These are phyloP conservation scores for Phlebiopsis flavidoalba DNA, from an alignment of 768 basidiomycete genomes.

Conservation along the genomic window DNA sequence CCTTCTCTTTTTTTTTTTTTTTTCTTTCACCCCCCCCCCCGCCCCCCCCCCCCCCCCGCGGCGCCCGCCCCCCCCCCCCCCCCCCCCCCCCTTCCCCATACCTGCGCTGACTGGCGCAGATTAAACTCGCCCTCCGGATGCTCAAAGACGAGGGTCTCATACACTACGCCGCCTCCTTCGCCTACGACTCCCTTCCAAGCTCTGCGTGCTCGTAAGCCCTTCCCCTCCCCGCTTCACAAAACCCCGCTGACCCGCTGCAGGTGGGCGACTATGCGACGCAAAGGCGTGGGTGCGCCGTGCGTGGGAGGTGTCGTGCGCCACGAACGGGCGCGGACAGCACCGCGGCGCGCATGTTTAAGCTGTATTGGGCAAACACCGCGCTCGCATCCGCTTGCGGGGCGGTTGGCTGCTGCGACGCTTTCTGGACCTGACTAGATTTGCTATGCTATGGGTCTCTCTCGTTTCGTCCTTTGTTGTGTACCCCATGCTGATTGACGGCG, in stretches of 20 bases:
- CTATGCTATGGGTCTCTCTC: background rate
- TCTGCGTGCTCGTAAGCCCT: constrained; percentile 17
- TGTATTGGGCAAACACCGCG: constrained; percentile 26
- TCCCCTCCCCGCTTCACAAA: background rate
- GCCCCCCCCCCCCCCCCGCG: too few relatives aligned
- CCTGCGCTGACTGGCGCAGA: constrained; percentile 15
- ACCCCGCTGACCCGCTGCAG: constrained; percentile 9
- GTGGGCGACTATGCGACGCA: constrained; percentile 12
- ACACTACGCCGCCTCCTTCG: constrained; percentile 24
- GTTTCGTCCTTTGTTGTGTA: too few relatives aligned
- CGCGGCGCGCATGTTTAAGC: constrained; percentile 26
- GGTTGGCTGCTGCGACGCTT: constrained; percentile 18
- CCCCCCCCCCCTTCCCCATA: too few relatives aligned
- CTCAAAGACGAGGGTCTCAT: constrained; percentile 23
- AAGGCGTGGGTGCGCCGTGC: constrained; percentile 13
- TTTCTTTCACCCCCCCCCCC: too few relatives aligned
- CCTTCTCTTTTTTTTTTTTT: too few relatives aligned
- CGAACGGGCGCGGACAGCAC: constrained; percentile 21
- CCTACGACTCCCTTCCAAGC: constrained; percentile 27
- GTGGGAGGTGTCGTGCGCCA: constrained; percentile 12
- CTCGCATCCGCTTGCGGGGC: constrained; percentile 19
- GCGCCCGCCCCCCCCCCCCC: too few relatives aligned
- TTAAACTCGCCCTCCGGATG: constrained; percentile 21
- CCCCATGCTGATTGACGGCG: too few relatives aligned
- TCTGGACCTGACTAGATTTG: constrained; percentile 15